phyloP scores from a whole-genome alignment of 2,329 filamentous ascomycete genomes.

The Scytalidium sp. region DNA sequence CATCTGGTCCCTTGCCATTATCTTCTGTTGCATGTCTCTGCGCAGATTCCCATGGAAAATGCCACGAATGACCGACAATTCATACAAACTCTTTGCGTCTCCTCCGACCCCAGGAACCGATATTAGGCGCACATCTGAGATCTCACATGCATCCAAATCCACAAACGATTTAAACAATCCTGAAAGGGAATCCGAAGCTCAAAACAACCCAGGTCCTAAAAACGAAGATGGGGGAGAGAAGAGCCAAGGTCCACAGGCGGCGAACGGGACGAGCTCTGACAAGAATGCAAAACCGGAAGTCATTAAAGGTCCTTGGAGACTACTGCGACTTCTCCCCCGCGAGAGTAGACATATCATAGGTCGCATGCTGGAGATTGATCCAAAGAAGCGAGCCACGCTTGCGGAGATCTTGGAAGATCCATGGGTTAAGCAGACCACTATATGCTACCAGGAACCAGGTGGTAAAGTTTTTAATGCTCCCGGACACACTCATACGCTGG shows the following conservation, averaged over 20 bases:
- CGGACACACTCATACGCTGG: constrained; percentile 81
- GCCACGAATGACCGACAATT: constrained; percentile 87
- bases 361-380: constrained; percentile 88
- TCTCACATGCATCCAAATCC: constrained; percentile 20
- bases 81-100: constrained; percentile 88
- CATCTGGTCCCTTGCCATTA: constrained; percentile 97
- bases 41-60: constrained; percentile 97
- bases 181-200: constrained; percentile 11
- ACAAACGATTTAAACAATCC: constrained; percentile 17
- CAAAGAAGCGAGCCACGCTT: constrained; percentile 78
- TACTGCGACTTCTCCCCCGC: constrained; percentile 80
- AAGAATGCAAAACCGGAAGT: constrained; percentile 54
- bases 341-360: constrained; percentile 89
- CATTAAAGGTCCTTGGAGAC: constrained; percentile 89
- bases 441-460: constrained; percentile 80
- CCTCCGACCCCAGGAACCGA: constrained; percentile 70
- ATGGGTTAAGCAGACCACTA: constrained; percentile 83
- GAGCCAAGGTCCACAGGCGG: not conserved
- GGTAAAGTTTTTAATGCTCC: constrained; percentile 70
- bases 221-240: not conserved
- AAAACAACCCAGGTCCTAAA: not conserved
- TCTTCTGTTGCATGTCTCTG: constrained; percentile 98
- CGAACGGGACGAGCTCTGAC: constrained; percentile 40
- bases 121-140: constrained; percentile 18
- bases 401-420: constrained; percentile 82